A percentile compares a stretch with the other conserved stretches of the same genome.
Evolutionary conservation across 2,329 filamentous ascomycete genomes (phyloP).

Genomic region (Alternaria burnsii): DNA sequence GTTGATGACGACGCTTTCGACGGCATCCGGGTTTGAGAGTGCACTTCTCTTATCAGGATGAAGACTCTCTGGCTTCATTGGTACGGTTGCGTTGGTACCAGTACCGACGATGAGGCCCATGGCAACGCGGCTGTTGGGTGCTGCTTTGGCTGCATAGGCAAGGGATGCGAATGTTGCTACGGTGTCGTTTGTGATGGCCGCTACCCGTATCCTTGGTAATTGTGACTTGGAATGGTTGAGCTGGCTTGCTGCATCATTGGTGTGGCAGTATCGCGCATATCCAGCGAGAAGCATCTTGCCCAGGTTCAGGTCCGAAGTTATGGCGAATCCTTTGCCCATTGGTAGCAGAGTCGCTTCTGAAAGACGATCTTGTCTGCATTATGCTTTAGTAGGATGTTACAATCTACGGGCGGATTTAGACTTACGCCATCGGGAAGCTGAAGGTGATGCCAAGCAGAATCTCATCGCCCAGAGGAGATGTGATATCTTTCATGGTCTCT

Average conservation of each 20-base stretch:
- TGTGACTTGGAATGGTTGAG: conserved; percentile 25
- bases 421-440: conserved; percentile 70
- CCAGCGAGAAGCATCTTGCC: conserved; percentile 67
- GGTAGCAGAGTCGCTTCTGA: conserved; percentile 70
- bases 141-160: conserved; percentile 73
- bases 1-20: conserved; percentile 77
- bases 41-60: conserved; percentile 67
- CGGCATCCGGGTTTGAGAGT: conserved; percentile 43
- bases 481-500: conserved; percentile 22
- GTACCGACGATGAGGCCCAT: conserved; percentile 87
- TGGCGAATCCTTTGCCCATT: conserved; percentile 76
- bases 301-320: conserved; percentile 68
- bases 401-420: background rate
- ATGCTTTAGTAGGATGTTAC: conserved; percentile 17
- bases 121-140: conserved; percentile 69
- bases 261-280: conserved; percentile 64
- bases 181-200: conserved; percentile 82
- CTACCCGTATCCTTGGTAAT: conserved; percentile 70
- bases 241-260: conserved; percentile 40
- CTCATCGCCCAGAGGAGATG: conserved; percentile 51
- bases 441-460: conserved; percentile 75
- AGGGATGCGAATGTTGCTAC: conserved; percentile 82
- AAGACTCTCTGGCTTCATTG: conserved; percentile 70
- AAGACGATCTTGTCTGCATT: conserved; percentile 63
- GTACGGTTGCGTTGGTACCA: conserved; percentile 81